Base-by-base conservation (phyloP, 148 eudicot genomes). In the Diospyros kaki region DNA sequence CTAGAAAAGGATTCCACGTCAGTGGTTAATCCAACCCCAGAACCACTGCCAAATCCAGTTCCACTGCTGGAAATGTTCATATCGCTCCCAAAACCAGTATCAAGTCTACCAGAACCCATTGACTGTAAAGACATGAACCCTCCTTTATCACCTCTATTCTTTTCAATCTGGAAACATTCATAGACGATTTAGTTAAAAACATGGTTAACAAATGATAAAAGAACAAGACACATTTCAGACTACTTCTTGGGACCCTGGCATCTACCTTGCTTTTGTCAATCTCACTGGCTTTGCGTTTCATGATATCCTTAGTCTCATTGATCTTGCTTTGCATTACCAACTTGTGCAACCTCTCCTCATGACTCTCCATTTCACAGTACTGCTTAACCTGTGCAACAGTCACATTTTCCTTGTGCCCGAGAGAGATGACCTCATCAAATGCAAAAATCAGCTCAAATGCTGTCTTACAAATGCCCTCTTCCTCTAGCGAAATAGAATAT, bases 281-380 rank as follows among this genome's bases (percentile, higher is more conserved):
- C 82, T 96, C 98, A 84, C 72, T 89, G 77, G 98, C 99, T 83
- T 93, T 96, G 52, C 93, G 94, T 82, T 88, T 96, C 99, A 96
- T 96, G 74, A 91, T 81, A 84, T 96, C 98, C 90, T 91, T 96
- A 46, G 98, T 93, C 70, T 96, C 99, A 73, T 86, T 89, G 69
- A 96, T 93, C 87, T 96, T 96, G 87, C 89, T 93, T 73, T 90
- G 93, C 68, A 89, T 75, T 76, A 93, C 94, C 87, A 93, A 73
- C 85, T 93, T 93, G 89, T 96, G 97, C 89, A 96, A 81, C 80
- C 84, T 93, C 87, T 96, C 99, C 76, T 96, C 99, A 65, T 96
- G 98, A 86, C 99, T 96, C 85, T 96, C 99, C 99, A 96, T 96
- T 80, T 93, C 99, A 84, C 94, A 89, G 81, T 93, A 96, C 81